phyloP scores from a whole-genome alignment of 164 flowering plant species.

The Tetracentron sinense region DNA sequence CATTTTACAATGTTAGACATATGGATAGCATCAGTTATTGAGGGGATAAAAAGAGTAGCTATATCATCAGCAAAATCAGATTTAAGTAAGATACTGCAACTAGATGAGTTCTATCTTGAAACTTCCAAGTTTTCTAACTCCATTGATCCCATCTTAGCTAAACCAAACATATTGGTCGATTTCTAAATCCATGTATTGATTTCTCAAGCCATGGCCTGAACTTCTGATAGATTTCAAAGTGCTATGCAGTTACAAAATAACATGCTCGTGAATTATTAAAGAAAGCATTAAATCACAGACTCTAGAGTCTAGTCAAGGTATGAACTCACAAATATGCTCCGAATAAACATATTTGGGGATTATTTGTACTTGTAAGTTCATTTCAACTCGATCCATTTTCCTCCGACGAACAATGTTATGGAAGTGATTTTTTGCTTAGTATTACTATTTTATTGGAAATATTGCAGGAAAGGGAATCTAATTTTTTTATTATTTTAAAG shows the following conservation, averaged over 20 bases:
- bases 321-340: neutral
- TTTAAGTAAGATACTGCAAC: neutral
- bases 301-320: neutral
- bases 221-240: neutral
- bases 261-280: neutral
- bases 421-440: neutral
- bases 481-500: neutral
- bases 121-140: neutral
- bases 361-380: neutral
- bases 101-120: neutral
- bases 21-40: no score
- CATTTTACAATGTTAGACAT: no score
- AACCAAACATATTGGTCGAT: neutral
- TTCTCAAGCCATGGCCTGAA: neutral
- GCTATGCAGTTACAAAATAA: neutral
- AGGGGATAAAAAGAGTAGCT: no score
- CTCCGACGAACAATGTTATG: neutral
- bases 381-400: neutral
- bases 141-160: neutral
- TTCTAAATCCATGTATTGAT: neutral
- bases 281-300: neutral
- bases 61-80: no score
- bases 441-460: no score
- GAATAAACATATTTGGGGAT: neutral
- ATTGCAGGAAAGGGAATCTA: no score